These are phyloP conservation scores for Stromatinia cepivora DNA, from an alignment of 2,329 filamentous ascomycete genomes.

Conservation along the genomic window DNA sequence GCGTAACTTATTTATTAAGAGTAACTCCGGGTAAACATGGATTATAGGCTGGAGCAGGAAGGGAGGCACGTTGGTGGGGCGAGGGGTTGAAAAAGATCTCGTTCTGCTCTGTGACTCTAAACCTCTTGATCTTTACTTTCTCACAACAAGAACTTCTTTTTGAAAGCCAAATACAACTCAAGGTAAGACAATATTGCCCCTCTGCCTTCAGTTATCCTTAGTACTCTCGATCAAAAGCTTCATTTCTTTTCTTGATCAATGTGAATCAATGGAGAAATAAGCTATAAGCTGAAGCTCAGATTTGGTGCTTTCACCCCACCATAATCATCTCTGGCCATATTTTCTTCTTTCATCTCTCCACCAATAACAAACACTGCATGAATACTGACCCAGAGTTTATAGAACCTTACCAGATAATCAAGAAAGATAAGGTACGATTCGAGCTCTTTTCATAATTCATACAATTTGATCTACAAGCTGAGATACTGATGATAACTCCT, in stretches of 20 bases:
- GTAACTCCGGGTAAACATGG: conserved; percentile 14
- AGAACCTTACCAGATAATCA: conserved; percentile 21
- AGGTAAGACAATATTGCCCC: neutral
- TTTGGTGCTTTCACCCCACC: conserved; percentile 33
- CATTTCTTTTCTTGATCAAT: conserved; percentile 5
- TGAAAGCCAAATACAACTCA: neutral
- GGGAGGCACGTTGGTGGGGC: conserved; percentile 23
- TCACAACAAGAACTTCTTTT: conserved; percentile 4
- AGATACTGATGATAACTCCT: conserved; percentile 27
- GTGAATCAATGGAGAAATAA: conserved; percentile 1
- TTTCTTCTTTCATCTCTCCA: conserved; percentile 29
- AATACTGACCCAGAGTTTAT: conserved; percentile 31
- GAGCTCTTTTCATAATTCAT: neutral
- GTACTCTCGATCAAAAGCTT: neutral
- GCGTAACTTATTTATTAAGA: conserved; percentile 14
- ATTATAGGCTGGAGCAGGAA: conserved; percentile 19
- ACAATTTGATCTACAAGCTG: neutral
- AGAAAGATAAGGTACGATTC: conserved; percentile 28
- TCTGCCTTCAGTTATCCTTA: neutral
- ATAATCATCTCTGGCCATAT: conserved; percentile 22
- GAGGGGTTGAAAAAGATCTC: conserved; percentile 24
- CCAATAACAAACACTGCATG: conserved; percentile 25
- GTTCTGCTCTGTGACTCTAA: conserved; percentile 19
- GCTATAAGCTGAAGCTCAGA: conserved; percentile 25
- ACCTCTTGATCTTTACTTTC: conserved; percentile 15